Base-by-base conservation (phyloP, 2,329 filamentous ascomycete species). In the Fusarium sp. region DNA sequence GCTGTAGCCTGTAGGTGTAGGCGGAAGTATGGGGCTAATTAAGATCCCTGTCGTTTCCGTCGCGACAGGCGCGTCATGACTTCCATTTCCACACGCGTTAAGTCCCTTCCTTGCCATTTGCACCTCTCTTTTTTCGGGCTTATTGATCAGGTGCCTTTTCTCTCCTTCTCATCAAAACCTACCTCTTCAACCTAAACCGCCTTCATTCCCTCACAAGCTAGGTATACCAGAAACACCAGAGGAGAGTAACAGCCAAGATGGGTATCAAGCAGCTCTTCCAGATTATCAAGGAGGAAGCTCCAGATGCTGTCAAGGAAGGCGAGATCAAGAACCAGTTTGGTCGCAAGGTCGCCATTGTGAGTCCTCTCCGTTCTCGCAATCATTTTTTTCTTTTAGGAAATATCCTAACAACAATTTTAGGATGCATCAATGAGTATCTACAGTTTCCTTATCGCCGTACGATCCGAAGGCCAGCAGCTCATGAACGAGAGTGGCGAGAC, bases 241-340 rank as follows among this genome's bases (percentile, higher is more conserved):
- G 54, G 40, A 51, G 54, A 53, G 41, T 6, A 43, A 39, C 24
- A 36, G 70, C 69, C 67, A 80, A 66, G 36, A 88, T 87, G 83
- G 83, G 86, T 77, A 89, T 89, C 70, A 89, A 88, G 82, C 87
- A 91, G 70, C 85, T 95, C 39, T 92, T 89, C 76, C 84, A 87
- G 67, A 89, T 95, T 76, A 92, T 95, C 78, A 90, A 91, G 73
- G 93, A 97, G 74, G 91, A 98, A 80, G 91, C 93, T 67, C 95
- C 95, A n/a, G 91, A 93, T 79, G 91, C 95, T 31, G 87, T 97
- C 83, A 98, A 97, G 79, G 90, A 93, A 74, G 92, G 95, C 59
- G 95, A 99, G 75, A 99, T 99, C 83, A 99, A 99, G 81, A 94
- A 94, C 71, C 95, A 99, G 68, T 99, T 99, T 75, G 95, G 95